Conservation (phyloP, 2,329 filamentous ascomycete genomes). For the Torrubiella hemipterigena region DNA sequence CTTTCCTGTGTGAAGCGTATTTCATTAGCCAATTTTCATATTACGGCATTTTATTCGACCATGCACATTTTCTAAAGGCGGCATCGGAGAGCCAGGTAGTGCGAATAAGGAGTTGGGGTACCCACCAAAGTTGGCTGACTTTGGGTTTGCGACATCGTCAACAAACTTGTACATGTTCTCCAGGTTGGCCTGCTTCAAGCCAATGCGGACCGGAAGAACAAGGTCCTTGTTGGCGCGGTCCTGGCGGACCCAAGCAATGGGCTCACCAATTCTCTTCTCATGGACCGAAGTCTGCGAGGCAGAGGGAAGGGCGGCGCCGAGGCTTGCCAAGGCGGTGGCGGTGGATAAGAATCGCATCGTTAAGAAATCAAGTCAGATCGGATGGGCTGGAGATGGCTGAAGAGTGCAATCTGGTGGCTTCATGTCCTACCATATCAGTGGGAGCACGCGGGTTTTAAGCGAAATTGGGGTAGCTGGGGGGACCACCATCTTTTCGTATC, state of each 20-base stretch:
- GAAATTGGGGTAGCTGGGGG: no score
- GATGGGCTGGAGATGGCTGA: no score
- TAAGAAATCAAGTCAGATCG: no score
- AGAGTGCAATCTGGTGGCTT: no score
- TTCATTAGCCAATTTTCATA: no score
- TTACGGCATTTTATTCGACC: no score
- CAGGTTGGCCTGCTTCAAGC: conserved; percentile 10
- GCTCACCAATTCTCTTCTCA: conserved; percentile 8
- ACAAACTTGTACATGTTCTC: conserved; percentile 9
- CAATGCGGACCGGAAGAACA: conserved; percentile 9
- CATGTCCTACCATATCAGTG: no score
- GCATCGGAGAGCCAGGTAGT: no score
- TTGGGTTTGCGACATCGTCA: conserved; percentile 17
- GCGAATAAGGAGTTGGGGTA: no score
- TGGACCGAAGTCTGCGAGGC: conserved; percentile 6
- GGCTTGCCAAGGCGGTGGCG: background rate
- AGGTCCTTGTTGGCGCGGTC: conserved; percentile 6
- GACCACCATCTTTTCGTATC: no score
- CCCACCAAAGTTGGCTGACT: conserved; percentile 21
- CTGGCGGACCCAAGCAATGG: conserved; percentile 9
- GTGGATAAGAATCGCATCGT: background rate
- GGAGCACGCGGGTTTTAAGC: no score
- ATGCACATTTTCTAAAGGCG: no score
- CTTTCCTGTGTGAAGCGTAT: conserved; percentile 15
- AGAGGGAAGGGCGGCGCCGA: conserved; percentile 1